Evolutionary conservation across 805 yeast genomes (phyloP).

Genomic region (Clavispora asparagi): DNA sequence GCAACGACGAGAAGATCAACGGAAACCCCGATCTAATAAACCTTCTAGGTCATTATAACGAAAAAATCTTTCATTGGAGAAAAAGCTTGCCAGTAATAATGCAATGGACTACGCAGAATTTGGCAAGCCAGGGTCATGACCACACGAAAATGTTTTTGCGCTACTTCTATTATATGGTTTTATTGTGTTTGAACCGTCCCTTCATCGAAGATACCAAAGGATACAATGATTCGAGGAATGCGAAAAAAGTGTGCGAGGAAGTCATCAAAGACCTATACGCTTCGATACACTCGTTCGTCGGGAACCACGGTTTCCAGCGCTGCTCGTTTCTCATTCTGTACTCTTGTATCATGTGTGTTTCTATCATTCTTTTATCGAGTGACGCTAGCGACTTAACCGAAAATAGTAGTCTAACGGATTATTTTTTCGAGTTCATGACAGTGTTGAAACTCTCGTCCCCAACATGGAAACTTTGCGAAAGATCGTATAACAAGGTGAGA

Average conservation of each 20-base stretch:
- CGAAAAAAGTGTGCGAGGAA: conserved; percentile 5
- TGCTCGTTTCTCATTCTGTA: conserved; percentile 11
- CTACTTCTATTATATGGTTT: conserved; percentile 10
- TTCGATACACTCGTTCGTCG: conserved; percentile 5
- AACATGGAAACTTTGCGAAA: conserved; percentile 10
- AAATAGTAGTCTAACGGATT: neutral
- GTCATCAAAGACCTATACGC: neutral
- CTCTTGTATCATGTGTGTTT: conserved; percentile 7
- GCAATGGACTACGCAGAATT: conserved; percentile 4
- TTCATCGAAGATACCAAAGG: conserved; percentile 5
- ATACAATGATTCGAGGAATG: neutral
- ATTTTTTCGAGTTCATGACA: conserved; percentile 11
- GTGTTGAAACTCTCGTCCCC: conserved; percentile 4
- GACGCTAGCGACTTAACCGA: neutral
- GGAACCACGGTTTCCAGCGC: conserved; percentile 6
- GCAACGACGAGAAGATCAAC: neutral
- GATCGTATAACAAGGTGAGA: conserved; percentile 5
- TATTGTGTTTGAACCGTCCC: conserved; percentile 10
- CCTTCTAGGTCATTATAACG: conserved; percentile 5
- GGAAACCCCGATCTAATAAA: neutral
- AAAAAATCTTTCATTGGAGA: conserved; percentile 7
- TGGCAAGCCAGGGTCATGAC: conserved; percentile 5
- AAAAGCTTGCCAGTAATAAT: conserved; percentile 4
- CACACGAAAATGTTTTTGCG: conserved; percentile 9
- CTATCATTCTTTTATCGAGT: conserved; percentile 5